Conservation (phyloP, 768 basidiomycete species). For the Rossbeevera mucosa region DNA sequence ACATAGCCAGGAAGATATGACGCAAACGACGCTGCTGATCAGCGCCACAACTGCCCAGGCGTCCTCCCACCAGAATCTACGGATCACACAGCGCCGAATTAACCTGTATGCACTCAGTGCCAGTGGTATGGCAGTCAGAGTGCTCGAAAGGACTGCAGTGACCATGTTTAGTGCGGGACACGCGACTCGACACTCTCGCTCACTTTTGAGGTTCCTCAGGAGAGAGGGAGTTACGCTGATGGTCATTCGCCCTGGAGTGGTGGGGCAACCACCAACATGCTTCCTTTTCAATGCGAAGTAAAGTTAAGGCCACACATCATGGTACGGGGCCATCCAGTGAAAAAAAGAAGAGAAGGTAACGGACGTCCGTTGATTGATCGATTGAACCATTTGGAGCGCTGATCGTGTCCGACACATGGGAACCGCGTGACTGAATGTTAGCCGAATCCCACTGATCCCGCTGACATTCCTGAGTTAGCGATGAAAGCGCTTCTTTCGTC, state of each 20-base stretch:
- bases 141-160: constrained; percentile 7
- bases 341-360: background rate
- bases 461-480: too few species aligned
- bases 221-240: constrained; percentile 1
- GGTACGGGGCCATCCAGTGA: constrained; percentile 11
- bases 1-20: constrained; percentile 8
- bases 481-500: background rate
- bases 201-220: constrained; percentile 9
- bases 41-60: constrained; percentile 3
- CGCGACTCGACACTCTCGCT: background rate
- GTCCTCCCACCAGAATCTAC: constrained; percentile 21
- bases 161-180: background rate
- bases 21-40: constrained; percentile 1
- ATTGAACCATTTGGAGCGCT: background rate
- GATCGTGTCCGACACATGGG: background rate
- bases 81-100: background rate
- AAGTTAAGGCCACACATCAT: background rate
- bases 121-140: constrained; percentile 3
- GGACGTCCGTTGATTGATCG: background rate
- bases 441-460: background rate
- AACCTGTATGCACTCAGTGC: constrained; percentile 1
- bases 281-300: background rate
- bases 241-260: background rate
- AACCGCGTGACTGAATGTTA: constrained; percentile 1
- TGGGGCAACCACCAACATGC: background rate